Base-by-base conservation (phyloP, 2,329 filamentous ascomycete genomes). In the Arthrobotrys musiformis region DNA sequence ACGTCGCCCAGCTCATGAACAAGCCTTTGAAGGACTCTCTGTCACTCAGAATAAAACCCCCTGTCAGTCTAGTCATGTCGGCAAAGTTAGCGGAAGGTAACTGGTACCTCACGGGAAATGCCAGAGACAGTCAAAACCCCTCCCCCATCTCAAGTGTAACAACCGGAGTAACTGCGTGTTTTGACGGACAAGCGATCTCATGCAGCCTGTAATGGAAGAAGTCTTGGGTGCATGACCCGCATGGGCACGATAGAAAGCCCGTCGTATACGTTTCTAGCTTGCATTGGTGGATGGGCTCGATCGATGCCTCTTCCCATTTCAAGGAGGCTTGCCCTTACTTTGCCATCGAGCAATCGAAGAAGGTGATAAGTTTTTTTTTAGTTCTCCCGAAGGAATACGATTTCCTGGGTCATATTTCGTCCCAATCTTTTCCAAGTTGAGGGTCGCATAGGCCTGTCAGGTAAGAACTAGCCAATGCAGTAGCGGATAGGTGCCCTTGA, bases 231-330 rank as follows among this genome's bases (percentile, higher is more conserved):
- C 73, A 70, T 70, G 60, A 66, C 37, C 60, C 66, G 72, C 72
- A 72, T 48, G 60, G n/a, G 60, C 46, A 66, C 46, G n/a, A 60
- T 66, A 77, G 66, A 35, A 77, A 40, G 33, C 60, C 48, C 46
- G 66, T 46, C 73, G 73, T 67, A 66, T 77, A 77, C 73, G 73
- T 77, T 70, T 77, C 66, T 77, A 46, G 24, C 33, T 77, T 77
- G 73, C 73, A 77, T 77, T 77, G 73, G 73, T 61, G 35, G 60
- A 63, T 70, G 61, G 42, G 40, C 54, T 44, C 56, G 67, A 77
- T 77, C 68, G 67, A 73, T 78, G 74, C 61, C 24, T 60, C 63
- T 68, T 63, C 58, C 64, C 52, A 60, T 63, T 78, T 78, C 73
- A 73, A 78, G 74, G 68, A 78, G 68, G 66, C 15, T 44, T 28